Percentiles rank a stretch among this genome's conserved stretches.
Evolutionary conservation across 2,329 filamentous ascomycete species (phyloP).

Genomic region (Aspergillus terreus): DNA sequence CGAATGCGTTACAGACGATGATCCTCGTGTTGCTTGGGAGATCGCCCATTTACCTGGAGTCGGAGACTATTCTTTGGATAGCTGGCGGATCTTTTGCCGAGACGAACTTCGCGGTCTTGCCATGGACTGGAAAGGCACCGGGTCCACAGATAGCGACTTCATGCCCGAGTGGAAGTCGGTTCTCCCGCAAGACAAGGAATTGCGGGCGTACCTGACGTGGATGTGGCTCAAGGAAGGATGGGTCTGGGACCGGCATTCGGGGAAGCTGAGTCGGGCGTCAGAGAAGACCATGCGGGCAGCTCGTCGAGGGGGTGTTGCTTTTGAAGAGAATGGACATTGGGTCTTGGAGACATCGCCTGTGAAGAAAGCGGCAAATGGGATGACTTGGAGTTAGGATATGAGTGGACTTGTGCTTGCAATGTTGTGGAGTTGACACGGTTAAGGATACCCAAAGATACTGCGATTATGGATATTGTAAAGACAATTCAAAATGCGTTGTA

Average conservation of each 20-base stretch:
- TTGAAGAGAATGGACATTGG: conserved; percentile 41
- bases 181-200: conserved; percentile 76
- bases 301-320: conserved; percentile 37
- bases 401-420: too few species aligned
- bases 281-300: conserved; percentile 38
- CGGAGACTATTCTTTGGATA: conserved; percentile 79
- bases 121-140: conserved; percentile 62
- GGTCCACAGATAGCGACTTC: conserved; percentile 48
- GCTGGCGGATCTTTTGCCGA: conserved; percentile 90
- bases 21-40: conserved; percentile 65
- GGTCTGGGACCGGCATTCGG: conserved; percentile 72
- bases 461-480: too few species aligned
- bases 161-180: conserved; percentile 91
- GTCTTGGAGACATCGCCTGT: conserved; percentile 31
- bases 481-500: too few species aligned
- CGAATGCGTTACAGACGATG: conserved; percentile 48
- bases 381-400: conserved; percentile 7
- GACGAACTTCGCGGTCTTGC: conserved; percentile 68
- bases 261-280: conserved; percentile 44
- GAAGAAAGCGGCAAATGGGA: conserved; percentile 27
- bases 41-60: conserved; percentile 76
- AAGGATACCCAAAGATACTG: too few species aligned
- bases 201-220: conserved; percentile 83
- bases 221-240: conserved; percentile 87
- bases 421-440: too few species aligned